Conservation (phyloP, 306 rosid genomes). For the Castanea sativa region DNA sequence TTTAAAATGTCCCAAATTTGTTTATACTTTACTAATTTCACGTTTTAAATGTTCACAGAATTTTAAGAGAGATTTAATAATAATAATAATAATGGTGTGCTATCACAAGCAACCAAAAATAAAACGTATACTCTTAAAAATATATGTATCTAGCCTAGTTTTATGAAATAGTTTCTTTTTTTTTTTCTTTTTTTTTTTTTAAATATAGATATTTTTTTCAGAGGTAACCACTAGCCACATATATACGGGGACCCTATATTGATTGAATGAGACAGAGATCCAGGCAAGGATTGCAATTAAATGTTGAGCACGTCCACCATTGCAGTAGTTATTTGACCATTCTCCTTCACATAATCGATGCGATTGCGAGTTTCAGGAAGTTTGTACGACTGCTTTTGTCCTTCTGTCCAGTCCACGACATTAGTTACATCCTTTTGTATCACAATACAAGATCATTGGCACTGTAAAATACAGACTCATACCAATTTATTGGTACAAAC, state of each 20-base stretch:
- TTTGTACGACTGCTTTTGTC: constrained; percentile 14
- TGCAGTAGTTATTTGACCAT: constrained; percentile 33
- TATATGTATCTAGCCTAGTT: too few relatives aligned
- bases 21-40: too few relatives aligned
- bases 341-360: constrained; percentile 18
- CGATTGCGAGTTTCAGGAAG: constrained; percentile 12
- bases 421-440: background rate
- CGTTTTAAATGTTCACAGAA: too few relatives aligned
- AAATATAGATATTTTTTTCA: too few relatives aligned
- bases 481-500: too few relatives aligned
- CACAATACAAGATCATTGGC: background rate
- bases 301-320: constrained; percentile 24
- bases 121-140: too few relatives aligned
- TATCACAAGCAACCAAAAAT: too few relatives aligned
- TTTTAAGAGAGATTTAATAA: too few relatives aligned
- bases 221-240: background rate
- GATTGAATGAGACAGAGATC: constrained; percentile 30
- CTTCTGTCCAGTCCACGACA: background rate
- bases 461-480: background rate
- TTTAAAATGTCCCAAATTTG: too few relatives aligned
- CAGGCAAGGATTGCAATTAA: constrained; percentile 35
- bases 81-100: too few relatives aligned
- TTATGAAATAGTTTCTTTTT: too few relatives aligned
- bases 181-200: too few relatives aligned
- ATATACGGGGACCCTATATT: background rate